Evolutionary conservation across 2,329 filamentous ascomycete species (phyloP), one percentile per base, ranked within the genome.

Genomic region (Cytospora chrysosperma): DNA sequence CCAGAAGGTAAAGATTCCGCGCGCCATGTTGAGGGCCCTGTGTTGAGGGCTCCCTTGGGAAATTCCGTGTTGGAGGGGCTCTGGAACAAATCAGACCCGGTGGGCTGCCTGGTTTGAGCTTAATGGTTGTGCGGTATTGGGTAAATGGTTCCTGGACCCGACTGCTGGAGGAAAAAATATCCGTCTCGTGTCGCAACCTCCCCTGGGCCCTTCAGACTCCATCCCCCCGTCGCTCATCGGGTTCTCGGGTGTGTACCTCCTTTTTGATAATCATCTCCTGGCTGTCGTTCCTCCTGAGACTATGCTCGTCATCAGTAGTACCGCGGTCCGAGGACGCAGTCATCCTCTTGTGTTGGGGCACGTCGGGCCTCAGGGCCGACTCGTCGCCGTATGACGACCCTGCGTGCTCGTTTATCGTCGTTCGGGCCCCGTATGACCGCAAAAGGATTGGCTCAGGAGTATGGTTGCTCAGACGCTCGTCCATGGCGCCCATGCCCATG

Each of bases 261-360:
- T 66, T 66, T 49, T 54, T 65, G 58, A 68, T 68, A 24, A 68
- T 68, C 67, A 68, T 54, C 37, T 67, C 67, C 49, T 68, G 67
- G 24, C 67, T 67, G n/a, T 62, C 62, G 7, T 52, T 61, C 43
- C 65, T 55, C 6, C 59, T 66, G n/a, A 30, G 43, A 12, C 49
- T 40, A 21, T 58, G 61, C 19, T 66, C 62, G 1, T 67, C 67
- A 24, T 56, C 53, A 4, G 28, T 34, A 10, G 28, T 40, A 24
- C 43, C 43, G n/a, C 43, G 3, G 43, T 24, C n/a, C 43, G n/a
- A 21, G n/a, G 7, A 47, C 21, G n/a, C 1, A 9, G 15, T 40
- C 17, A 13, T 47, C 3, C 9, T 9, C 10, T n/a, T 43, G 17
- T n/a, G 19, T n/a, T 34, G 32, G 10, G 40, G 19, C 40, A n/a